Base-by-base conservation (phyloP, 1,284 basidiomycete species). In the Tilletia indica region DNA sequence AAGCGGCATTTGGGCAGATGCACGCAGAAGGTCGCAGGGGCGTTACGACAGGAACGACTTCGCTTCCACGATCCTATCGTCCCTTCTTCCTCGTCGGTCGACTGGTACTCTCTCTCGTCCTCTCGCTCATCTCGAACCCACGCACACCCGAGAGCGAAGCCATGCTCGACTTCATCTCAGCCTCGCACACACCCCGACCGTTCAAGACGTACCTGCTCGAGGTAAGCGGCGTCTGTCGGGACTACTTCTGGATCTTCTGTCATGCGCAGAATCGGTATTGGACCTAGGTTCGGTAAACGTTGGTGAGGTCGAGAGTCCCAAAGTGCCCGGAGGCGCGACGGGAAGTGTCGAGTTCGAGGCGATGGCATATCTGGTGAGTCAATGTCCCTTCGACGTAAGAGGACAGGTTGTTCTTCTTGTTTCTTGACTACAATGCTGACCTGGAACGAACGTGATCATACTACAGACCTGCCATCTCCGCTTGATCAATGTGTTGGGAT, bases 161-260 rank as follows among this genome's bases (percentile, higher is more conserved):
- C 1, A 82, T 84, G 39, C 78, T 85, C 78, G 92, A 91, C 34
- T 98, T 99, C 83, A 93, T 98, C 71, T 91, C 92, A 76, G 89
- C 89, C 0, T 86, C 94, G 34, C 93, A 95, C 83, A 87, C 88
- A 2, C 90, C 92, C 0, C 87, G 95, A 61, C 90, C 94, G 66
- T 97, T 93, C 87, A 97, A 94, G 86, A 90, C 90, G 2, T 97
- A 95, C 85, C 86, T 99, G 14, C 89, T 91, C 78, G 95, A 98
- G 83, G 86, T 98, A 48, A 91, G 89, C 9, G 93, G 95, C 76
- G 87, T 96, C 2, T 95, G 94, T 82, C 86, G 94, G 21, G 96
- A 99, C 84, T 98, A 97, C 86, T 98, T 98, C 85, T 98, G 96
- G 81, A 92, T 99, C 70, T 98, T 98, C 86, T 98, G 96, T 83